Base-by-base conservation (phyloP, 2,329 filamentous ascomycete species). In the Diaporthe batatas region DNA sequence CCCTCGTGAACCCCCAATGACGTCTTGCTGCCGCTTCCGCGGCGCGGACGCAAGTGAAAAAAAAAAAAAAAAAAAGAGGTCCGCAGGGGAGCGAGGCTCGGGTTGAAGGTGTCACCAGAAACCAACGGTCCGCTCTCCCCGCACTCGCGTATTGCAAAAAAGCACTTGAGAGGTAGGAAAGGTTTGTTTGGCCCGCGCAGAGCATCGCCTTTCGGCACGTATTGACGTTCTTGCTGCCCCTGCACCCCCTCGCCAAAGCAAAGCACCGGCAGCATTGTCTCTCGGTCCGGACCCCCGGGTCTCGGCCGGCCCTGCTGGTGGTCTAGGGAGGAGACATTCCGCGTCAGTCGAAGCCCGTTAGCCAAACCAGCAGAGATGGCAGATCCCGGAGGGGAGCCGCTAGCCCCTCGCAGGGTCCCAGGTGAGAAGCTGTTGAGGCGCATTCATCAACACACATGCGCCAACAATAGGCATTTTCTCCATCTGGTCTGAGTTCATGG, bases 221-320 rank as follows among this genome's bases (percentile, higher is more conserved):
- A 51, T 21, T n/a, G 42, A 16, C 25, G 42, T 12, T 12, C 59
- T 65, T 65, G 42, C 42, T 14, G 39, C 42, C 42, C 7, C 21
- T 62, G 58, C 39, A 18, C 14, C 39, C 39, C 39, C 39, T 42
- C 39, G 39, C 39, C 39, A 42, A 42, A 42, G 16, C 14, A 42
- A 42, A n/a, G 39, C 39, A 64, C 44, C 39, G 39, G 39, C 39
- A 39, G 42, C 42, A 25, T 16, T 53, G 32, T 67, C 18, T 67
- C 62, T 67, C 62, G 62, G 62, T 39, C 62, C 62, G 62, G 21
- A n/a, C 32, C 44, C 62, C 62, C 62, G 62, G 53, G 47, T 67
- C 62, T 67, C 62, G 47, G 62, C 32, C 32, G 44, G 47, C 8
- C 53, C 11, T 49, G 21, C 6, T 32, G 39, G 6, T 32, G 39